Evolutionary conservation across 2,329 filamentous ascomycete species (phyloP).

Genomic region (Hypomyces perniciosus): DNA sequence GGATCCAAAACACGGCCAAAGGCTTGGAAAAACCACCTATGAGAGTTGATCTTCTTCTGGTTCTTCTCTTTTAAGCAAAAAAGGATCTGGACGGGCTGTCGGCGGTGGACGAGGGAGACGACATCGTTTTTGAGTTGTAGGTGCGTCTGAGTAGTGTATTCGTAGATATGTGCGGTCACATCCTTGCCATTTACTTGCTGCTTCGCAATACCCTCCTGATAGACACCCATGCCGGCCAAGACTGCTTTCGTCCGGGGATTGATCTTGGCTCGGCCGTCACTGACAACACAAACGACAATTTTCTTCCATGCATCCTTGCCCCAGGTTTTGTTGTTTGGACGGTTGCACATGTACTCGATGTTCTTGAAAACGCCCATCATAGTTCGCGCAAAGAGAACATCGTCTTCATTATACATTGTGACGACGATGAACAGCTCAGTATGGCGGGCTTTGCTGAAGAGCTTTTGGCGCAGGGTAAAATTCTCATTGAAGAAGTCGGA

Average conservation of each 20-base stretch:
- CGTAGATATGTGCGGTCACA: conserved; percentile 96
- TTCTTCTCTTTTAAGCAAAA: conserved; percentile 99
- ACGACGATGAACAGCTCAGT: conserved; percentile 95
- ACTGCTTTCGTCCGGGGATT: conserved; percentile 86
- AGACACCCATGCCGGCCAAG: conserved; percentile 88
- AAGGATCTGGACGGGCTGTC: conserved; percentile 89
- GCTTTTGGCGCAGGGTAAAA: conserved; percentile 83
- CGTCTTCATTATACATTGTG: conserved; percentile 99
- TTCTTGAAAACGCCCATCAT: conserved; percentile 99
- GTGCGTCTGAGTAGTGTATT: conserved; percentile 83
- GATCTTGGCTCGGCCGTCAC: conserved; percentile 94
- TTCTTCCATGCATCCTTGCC: conserved; percentile 99
- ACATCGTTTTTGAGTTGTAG: conserved; percentile 86
- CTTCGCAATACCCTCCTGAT: conserved; percentile 97
- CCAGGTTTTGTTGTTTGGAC: conserved; percentile 93
- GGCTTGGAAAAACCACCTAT: conserved; percentile 98
- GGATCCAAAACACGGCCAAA: conserved; percentile 89
- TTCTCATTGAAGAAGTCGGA: conserved; percentile 80
- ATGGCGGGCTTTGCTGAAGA: conserved; percentile 87
- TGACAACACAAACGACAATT: conserved; percentile 96
- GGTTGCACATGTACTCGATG: conserved; percentile 94
- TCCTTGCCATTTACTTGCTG: conserved; percentile 96
- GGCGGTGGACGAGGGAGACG: conserved; percentile 76
- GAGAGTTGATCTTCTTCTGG: conserved; percentile 99
- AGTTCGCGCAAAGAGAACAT: conserved; percentile 88